Evolutionary conservation across 139 green algal genomes (phyloP).

Genomic region (Micromonas commoda): DNA sequence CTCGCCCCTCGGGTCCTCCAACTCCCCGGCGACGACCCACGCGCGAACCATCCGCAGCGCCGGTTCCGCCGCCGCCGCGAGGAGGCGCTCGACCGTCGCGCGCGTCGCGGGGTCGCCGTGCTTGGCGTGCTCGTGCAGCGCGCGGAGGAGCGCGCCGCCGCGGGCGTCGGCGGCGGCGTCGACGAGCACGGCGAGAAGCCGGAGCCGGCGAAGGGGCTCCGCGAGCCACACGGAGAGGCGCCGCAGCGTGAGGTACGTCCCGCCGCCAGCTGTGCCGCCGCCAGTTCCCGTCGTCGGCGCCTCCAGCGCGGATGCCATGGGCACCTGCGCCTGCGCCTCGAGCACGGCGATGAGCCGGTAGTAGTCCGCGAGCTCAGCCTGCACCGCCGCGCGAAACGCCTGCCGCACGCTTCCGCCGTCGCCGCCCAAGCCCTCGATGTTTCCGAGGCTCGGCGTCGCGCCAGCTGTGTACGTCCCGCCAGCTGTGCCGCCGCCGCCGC

Average conservation of each 20-base stretch:
- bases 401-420: constrained; percentile 51
- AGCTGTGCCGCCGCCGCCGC: too few relatives aligned
- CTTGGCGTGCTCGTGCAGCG: constrained; percentile 56
- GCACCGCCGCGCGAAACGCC: constrained; percentile 53
- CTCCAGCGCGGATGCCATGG: background rate
- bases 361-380: constrained; percentile 64
- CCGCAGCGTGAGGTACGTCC: constrained; percentile 66
- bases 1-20: constrained; percentile 66
- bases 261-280: too few relatives aligned
- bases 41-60: constrained; percentile 69
- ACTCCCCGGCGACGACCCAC: constrained; percentile 78
- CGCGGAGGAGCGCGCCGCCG: constrained; percentile 61
- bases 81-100: constrained; percentile 46
- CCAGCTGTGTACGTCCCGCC: background rate
- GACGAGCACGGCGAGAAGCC: constrained; percentile 63
- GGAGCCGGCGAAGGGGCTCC: constrained; percentile 68
- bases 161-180: constrained; percentile 42
- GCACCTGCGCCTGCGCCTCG: constrained; percentile 54
- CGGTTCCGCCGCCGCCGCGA: constrained; percentile 51
- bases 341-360: constrained; percentile 83
- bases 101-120: constrained; percentile 70
- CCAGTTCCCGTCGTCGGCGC: background rate
- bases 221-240: constrained; percentile 76
- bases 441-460: background rate
- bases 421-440: background rate